These are phyloP conservation scores for Eimeria maxima DNA, from an alignment of 169 alveolate genomes.

Conservation along the genomic window DNA sequence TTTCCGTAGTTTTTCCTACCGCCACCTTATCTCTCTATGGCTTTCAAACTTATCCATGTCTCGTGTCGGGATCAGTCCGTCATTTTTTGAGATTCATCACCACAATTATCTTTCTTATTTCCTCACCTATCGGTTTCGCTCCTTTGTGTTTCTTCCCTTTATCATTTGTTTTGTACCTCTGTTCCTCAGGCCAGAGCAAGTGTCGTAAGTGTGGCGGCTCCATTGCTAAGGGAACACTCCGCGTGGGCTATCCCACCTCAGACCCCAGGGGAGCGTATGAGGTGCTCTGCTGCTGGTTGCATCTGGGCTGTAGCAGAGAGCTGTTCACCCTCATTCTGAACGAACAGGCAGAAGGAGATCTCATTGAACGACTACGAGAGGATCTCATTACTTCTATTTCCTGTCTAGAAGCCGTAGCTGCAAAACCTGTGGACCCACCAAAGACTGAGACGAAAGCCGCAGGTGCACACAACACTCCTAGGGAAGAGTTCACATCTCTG, in stretches of 20 bases:
- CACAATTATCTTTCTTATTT: neutral
- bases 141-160: neutral
- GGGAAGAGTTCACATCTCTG: neutral
- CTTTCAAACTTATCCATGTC: neutral
- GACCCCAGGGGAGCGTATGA: slow-evolving; percentile 85
- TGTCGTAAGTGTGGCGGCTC: slow-evolving; percentile 84
- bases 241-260: slow-evolving; percentile 84
- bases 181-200: slow-evolving; percentile 74
- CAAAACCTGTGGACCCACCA: slow-evolving; percentile 32
- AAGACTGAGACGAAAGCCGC: slow-evolving; percentile 28
- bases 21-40: neutral
- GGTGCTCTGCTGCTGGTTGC: slow-evolving; percentile 85
- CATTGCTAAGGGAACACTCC: slow-evolving; percentile 76
- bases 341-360: slow-evolving; percentile 2
- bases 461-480: neutral
- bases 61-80: neutral
- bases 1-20: neutral
- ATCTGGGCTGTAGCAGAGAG: slow-evolving; percentile 80
- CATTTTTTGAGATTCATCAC: neutral
- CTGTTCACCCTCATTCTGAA: slow-evolving; percentile 23
- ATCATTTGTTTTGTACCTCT: neutral
- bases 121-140: neutral
- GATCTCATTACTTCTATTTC: slow-evolving; percentile 6
- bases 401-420: slow-evolving; percentile 5
- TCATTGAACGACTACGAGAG: slow-evolving; percentile 23